A percentile compares a stretch with the other conserved stretches of the same genome.
Evolutionary conservation across 345 rosid species (phyloP).

Genomic region (Populus tremula): DNA sequence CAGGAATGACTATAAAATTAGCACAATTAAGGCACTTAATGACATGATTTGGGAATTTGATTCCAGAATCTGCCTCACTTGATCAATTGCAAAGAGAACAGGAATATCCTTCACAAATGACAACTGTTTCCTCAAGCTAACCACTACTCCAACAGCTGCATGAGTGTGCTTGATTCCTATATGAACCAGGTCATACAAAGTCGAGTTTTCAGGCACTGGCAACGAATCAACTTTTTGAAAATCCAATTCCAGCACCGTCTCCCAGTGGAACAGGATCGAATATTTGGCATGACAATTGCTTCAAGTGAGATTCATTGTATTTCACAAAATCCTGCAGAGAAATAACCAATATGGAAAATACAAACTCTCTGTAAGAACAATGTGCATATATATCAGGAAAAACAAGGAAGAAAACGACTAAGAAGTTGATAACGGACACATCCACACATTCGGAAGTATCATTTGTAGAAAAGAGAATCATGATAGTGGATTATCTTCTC

Average conservation of each 20-base stretch:
- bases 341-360: constrained; percentile 6
- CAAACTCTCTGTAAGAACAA: constrained; percentile 1
- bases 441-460: neutral
- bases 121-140: constrained; percentile 81
- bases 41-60: neutral
- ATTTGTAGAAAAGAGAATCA: neutral
- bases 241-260: constrained; percentile 92
- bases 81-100: constrained; percentile 88
- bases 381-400: neutral
- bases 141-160: constrained; percentile 80
- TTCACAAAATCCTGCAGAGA: constrained; percentile 62
- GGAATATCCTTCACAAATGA: constrained; percentile 87
- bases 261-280: constrained; percentile 76
- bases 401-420: neutral
- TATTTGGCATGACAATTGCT: constrained; percentile 65
- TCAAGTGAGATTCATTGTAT: constrained; percentile 61
- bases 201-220: constrained; percentile 65
- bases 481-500: neutral
- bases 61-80: constrained; percentile 48
- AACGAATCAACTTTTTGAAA: constrained; percentile 62
- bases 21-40: neutral
- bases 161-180: constrained; percentile 76
- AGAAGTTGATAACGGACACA: neutral
- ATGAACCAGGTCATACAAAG: constrained; percentile 66
- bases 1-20: neutral